A percentile compares a stretch with the other conserved stretches of the same genome.
These are phyloP conservation scores for Yamadazyma pseudoaaseri DNA, from an alignment of 1,139 yeast species.

Conservation along the genomic window DNA sequence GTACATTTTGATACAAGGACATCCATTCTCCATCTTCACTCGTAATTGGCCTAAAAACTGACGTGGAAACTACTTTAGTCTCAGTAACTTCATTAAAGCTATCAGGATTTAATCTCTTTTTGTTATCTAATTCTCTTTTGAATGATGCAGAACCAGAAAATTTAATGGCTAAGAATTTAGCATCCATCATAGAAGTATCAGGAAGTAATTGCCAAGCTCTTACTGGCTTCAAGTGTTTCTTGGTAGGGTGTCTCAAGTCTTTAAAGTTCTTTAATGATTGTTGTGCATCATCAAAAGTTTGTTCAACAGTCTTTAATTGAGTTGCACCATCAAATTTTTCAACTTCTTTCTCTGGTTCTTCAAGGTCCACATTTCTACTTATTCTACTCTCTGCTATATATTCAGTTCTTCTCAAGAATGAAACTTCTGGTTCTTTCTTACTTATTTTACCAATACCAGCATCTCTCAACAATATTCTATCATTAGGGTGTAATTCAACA, in stretches of 20 bases:
- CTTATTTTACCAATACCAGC: slow-evolving; percentile 55
- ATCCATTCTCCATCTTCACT: slow-evolving; percentile 82
- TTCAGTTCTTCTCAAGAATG: slow-evolving; percentile 92
- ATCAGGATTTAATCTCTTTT: slow-evolving; percentile 37
- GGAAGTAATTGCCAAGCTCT: slow-evolving; percentile 82
- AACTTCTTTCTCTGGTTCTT: slow-evolving; percentile 13
- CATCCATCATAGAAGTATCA: slow-evolving; percentile 85
- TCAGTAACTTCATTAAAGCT: slow-evolving; percentile 40
- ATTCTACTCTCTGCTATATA: slow-evolving; percentile 60
- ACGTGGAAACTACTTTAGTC: slow-evolving; percentile 50
- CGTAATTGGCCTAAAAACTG: slow-evolving; percentile 74
- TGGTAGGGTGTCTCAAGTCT: slow-evolving; percentile 70
- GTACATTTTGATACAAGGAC: slow-evolving; percentile 55
- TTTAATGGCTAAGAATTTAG: slow-evolving; percentile 67
- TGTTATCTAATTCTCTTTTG: slow-evolving; percentile 33
- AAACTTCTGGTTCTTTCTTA: slow-evolving; percentile 62
- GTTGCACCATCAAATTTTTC: slow-evolving; percentile 54
- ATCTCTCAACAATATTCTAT: slow-evolving; percentile 74
- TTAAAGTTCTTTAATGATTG: slow-evolving; percentile 45
- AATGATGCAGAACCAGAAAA: slow-evolving; percentile 79
- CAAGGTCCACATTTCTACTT: slow-evolving; percentile 16
- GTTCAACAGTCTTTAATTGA: slow-evolving; percentile 69
- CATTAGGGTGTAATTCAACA: slow-evolving; percentile 67
- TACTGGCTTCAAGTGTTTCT: slow-evolving; percentile 71
- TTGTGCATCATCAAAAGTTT: slow-evolving; percentile 65